Percentiles rank a stretch among this genome's conserved stretches.
phyloP scores from a whole-genome alignment of 805 yeast species.

The Barnettozyma populi region DNA sequence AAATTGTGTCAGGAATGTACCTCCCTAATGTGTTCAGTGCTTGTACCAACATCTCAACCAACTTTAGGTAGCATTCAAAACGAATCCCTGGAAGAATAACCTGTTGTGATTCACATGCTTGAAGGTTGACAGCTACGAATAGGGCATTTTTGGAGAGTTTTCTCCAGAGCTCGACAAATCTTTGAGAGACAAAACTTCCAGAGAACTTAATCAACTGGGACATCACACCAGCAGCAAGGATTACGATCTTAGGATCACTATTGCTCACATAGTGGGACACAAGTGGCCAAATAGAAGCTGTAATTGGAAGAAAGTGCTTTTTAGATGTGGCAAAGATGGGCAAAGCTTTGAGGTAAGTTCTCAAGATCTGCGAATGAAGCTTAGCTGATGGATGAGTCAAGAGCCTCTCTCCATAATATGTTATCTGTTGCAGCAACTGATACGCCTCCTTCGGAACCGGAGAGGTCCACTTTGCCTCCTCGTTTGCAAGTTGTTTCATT shows the following conservation, averaged over 20 bases:
- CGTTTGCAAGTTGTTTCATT: constrained; percentile 23
- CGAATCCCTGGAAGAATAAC: constrained; percentile 23
- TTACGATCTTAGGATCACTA: constrained; percentile 26
- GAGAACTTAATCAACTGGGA: constrained; percentile 28
- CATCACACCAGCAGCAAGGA: constrained; percentile 26
- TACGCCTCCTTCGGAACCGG: constrained; percentile 61
- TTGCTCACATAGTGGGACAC: constrained; percentile 21
- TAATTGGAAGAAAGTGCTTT: constrained; percentile 40
- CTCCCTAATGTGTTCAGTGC: constrained; percentile 20
- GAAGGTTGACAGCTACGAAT: constrained; percentile 11
- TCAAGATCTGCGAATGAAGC: constrained; percentile 52
- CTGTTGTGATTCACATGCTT: constrained; percentile 2
- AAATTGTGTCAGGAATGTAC: constrained; percentile 17
- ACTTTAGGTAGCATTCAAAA: constrained; percentile 14
- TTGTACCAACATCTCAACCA: constrained; percentile 19
- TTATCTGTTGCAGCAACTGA: constrained; percentile 50
- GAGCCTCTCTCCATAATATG: constrained; percentile 62
- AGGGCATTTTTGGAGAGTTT: constrained; percentile 12
- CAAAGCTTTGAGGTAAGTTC: constrained; percentile 37
- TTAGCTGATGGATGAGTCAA: constrained; percentile 61
- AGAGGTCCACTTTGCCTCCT: constrained; percentile 52
- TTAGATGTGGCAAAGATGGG: constrained; percentile 51
- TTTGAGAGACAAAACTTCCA: constrained; percentile 42
- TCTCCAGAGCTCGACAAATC: constrained; percentile 45
- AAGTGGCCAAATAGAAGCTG: constrained; percentile 51